Base-by-base conservation (phyloP, 1,139 yeast species). In the Pneumocystis canis region DNA sequence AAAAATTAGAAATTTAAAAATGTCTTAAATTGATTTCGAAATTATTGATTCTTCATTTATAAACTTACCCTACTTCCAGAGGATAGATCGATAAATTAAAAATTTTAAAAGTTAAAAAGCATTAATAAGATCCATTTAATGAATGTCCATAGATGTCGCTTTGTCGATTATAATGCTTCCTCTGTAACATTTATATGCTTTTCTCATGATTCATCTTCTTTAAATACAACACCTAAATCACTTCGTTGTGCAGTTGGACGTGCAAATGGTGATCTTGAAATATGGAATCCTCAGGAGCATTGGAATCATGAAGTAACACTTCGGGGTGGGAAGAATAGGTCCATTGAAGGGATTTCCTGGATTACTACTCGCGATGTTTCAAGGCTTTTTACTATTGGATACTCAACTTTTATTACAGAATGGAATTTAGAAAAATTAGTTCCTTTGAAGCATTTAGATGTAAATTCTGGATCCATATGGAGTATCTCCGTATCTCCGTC, bases 391-490 rank as follows among this genome's bases (percentile, higher is more conserved):
- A 85, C 96, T 57, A 88, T 90, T 68, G 98, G 97, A 62, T 97
- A 97, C 9, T 88, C 97, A 0, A 87, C 96, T 5, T 80, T 80
- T 63, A 78, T 94, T 62, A 89, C 97, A 1, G 98, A 94, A 73
- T 94, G 98, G 98, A 87, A 90, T 71, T 75, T 90, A 63, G 69
- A 76, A 5, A 84, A 88, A 0, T 89, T 95, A 7, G 75, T 80
- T 64, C 96, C 97, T 1, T 72, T 82, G 63, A 78, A 79, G 61
- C 87, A 89, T 72, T 84, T 84, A 71, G 96, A 90, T 72, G 88
- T 96, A 76, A 89, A 90, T 72, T 88, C 96, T 0, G 97, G 97
- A 41, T 84, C 89, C 25, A 86, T 89, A 65, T 94, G 98, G 98
- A 87, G 95, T 11, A 76, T 90, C 62, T 84, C 87, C 7, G 82